Evolutionary conservation across 768 basidiomycete species (phyloP), one percentile per base, ranked within the genome.

Genomic region (Russula sp.): DNA sequence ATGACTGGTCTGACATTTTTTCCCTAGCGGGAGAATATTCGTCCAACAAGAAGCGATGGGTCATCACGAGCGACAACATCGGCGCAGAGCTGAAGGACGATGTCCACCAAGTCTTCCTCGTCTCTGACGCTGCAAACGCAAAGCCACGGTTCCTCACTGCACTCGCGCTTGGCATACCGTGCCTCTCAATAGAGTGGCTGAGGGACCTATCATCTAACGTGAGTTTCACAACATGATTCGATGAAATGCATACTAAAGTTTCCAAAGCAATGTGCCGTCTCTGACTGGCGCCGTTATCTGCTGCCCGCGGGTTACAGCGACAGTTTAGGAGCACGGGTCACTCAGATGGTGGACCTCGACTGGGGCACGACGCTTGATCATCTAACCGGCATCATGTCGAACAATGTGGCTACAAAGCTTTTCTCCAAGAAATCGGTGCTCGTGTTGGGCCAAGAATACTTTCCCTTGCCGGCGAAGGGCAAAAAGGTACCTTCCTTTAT

Each of bases 91-190:
- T 78, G 57, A 76, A 77, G 38, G 63, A 71, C n/a, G 76, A 78
- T 32, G 74, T 84, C 42, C 72, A 82, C 18, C 80, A 82, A 16
- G 78, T 88, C 26, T 90, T 90, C 73, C 77, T 92, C 46, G 65
- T 92, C 18, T 83, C 89, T 0, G 86, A 90, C 66, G 82, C 85
- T 16, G 72, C 80, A 10, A 84, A 80, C 67, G 82, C 84, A 62
- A 94, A 90, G 68, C 83, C 88, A 11, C 95, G 94, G 74, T 93
- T 83, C 70, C 77, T 96, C 59, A 80, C 87, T 3, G 90, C 92
- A 7, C 81, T 98, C 38, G 92, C 90, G 0, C 77, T 94, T 46
- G 94, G 94, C 13, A 85, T 97, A 57, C 94, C 94, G 4, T 94
- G 91, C 68, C 70, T 97, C 28, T 81, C 80, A 1, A 72, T 79